Evolutionary conservation across 2,329 filamentous ascomycete genomes (phyloP), one percentile per base, ranked within the genome.

Genomic region (Cadophora luteo-olivacea): DNA sequence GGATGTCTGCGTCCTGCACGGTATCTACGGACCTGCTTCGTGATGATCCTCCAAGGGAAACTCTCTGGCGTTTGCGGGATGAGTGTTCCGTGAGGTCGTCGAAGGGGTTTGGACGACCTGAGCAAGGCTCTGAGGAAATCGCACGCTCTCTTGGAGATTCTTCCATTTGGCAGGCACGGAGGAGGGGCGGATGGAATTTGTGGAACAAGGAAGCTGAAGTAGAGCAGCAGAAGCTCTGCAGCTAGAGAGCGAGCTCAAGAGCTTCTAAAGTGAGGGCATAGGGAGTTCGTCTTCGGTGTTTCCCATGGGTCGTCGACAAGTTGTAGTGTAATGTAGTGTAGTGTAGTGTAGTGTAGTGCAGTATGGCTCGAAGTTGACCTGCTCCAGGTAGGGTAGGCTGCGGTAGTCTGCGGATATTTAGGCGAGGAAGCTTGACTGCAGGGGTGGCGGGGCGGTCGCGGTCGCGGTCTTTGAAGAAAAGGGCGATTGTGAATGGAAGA

Each of bases 51-150:
- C 84, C 84, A 63, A 83, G 80, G 16, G 87, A 89, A 36, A 87
- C 88, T 73, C 88, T 85, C 71, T 86, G 87, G 64, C 88, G 86
- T 78, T 91, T 91, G 72, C 88, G 83, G 66, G 87, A 73, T 41
- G 75, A 72, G 54, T 72, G 68, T 33, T 87, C 85, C 76, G 79
- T 81, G 52, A 58, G 51, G 79, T 89, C 87, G 80, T 89, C 84
- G 77, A 90, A 90, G 51, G 88, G 88, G 72, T 90, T 89, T 64
- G 86, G 86, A 71, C 88, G 85, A 73, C 85, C 87, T 75, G 87
- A 86, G 79, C 84, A 84, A 78, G 86, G 85, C 82, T 91, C 88
- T 79, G 86, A 85, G 75, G 87, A 89, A 80, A 83, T 82, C 76
- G 85, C 84, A 80, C 86, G 85, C 81, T 87, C 85, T 83, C 81